Base-by-base conservation (phyloP, 768 basidiomycete species). In the Tylopilus subfusipes region DNA sequence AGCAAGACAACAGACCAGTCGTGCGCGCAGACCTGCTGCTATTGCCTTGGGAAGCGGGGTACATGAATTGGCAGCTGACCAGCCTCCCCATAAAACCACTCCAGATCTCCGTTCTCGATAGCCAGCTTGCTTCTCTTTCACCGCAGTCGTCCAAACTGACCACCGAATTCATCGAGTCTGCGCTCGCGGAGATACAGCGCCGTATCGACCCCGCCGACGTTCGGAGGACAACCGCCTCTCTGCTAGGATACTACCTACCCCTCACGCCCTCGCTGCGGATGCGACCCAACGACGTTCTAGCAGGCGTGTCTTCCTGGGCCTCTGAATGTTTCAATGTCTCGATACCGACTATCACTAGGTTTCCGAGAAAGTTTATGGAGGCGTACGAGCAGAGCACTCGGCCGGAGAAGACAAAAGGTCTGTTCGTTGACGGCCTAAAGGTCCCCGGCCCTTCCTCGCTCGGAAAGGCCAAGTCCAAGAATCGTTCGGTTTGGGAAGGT, bases 1-100 rank as follows among this genome's bases (percentile, higher is more conserved):
- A 46, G 11, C 36, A 40, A 16, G 30, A 16, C 2, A 34, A 13
- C 22, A 46, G 6, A 36, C 48, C 38, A 31, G 11, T 4, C 81
- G 88, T 49, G 29, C 67, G 59, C 31, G 90, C 89, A 2, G 93
- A 97, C 69, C 70, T 94, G 38, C 78, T 95, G 29, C 75, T 94
- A 33, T 74, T 88, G 14, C 87, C 89, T 14, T 93, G 86, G 80
- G 94, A 98, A 66, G 69, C 78, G 34, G 80, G 78, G 16, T 95
- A 86, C 67, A 72, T 87, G 55, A 75, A 76, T 12, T 78, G 77
- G 72, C 75, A 83, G 58, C 74, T 95, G 45, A 75, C 75, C 14
- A 77, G 80, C 42, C 78, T 96, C 36, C 88, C 92, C 0, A 74
- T 97, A 50, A 83, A 85, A 64, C 74, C 80, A 5, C 66, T 88